Conservation (phyloP, 208 protist genomes). For the Vickermania ingenoplastis region DNA sequence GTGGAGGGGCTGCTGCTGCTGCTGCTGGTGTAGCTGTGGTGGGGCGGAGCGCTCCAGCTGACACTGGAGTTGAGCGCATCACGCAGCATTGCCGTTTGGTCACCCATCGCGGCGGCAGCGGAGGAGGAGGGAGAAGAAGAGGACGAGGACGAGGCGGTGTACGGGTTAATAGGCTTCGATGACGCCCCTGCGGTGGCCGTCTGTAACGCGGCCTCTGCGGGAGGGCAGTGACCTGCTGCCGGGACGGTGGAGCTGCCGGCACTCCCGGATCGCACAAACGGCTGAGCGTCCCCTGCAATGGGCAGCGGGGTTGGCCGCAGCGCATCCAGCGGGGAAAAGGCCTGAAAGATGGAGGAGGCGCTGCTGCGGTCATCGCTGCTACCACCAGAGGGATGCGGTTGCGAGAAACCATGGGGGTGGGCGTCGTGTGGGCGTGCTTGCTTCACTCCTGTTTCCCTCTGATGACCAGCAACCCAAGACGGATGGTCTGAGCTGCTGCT, state of each 20-base stretch:
- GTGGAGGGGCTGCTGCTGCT: neutral
- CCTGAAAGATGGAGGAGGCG: conserved; percentile 7
- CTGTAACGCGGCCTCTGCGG: neutral
- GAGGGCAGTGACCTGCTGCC: conserved; percentile 22
- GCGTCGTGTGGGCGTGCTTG: no score
- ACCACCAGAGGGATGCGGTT: no score
- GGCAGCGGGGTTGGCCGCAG: conserved; percentile 32
- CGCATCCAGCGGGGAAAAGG: conserved; percentile 20
- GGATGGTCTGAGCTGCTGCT: no score
- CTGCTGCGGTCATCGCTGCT: no score
- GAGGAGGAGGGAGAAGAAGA: neutral
- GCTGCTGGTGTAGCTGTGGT: neutral
- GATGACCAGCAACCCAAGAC: no score
- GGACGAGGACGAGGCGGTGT: neutral
- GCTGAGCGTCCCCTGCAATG: conserved; percentile 39
- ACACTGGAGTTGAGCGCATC: no score
- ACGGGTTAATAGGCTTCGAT: neutral
- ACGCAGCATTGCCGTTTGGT: no score
- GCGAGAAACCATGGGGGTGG: no score
- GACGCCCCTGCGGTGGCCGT: neutral
- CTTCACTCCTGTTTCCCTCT: no score
- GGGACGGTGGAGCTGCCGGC: conserved; percentile 21
- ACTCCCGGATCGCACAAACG: conserved; percentile 41
- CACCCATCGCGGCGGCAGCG: no score
- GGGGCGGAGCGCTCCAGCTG: neutral